phyloP scores from a whole-genome alignment of 2,329 filamentous ascomycete species.

The Hypocreales sp. region DNA sequence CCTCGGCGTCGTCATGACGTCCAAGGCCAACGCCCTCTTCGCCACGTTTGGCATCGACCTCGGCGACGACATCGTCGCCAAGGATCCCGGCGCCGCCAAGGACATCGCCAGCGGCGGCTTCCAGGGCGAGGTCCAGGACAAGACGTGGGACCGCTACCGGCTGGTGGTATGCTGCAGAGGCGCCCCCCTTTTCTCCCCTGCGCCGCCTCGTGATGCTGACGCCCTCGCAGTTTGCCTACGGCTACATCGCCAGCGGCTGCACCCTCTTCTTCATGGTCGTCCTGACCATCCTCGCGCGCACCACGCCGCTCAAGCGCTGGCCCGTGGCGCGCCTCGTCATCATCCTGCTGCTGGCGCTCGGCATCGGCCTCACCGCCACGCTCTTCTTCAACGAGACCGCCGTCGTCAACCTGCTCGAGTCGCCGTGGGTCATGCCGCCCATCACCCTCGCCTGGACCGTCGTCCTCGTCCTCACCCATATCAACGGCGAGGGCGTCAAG shows the following conservation, averaged over 20 bases:
- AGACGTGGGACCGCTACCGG: constrained; percentile 1
- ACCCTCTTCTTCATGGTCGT: constrained; percentile 16
- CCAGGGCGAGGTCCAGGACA: background rate
- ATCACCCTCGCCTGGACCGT: constrained; percentile 18
- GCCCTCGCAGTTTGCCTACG: constrained; percentile 15
- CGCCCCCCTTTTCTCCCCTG: background rate
- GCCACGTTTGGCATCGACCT: constrained; percentile 16
- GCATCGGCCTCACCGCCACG: constrained; percentile 11
- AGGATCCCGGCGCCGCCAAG: constrained; percentile 2
- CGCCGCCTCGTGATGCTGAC: background rate
- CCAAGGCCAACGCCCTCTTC: constrained; percentile 15
- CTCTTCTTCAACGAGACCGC: constrained; percentile 9
- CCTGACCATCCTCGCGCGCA: constrained; percentile 15
- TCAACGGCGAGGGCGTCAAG: constrained; percentile 5
- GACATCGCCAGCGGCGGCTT: constrained; percentile 1
- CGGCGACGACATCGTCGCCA: constrained; percentile 6
- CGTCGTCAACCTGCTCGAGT: constrained; percentile 9
- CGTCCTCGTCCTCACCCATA: constrained; percentile 17
- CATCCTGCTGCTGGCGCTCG: constrained; percentile 14
- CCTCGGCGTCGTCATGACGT: constrained; percentile 4
- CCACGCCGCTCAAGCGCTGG: constrained; percentile 15
- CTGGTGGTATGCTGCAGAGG: constrained; percentile 1
- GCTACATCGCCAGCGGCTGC: constrained; percentile 16
- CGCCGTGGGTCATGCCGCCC: constrained; percentile 16
- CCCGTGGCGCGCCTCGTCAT: constrained; percentile 14